These are phyloP conservation scores for Candida coquimbonensis DNA, from an alignment of 805 yeast species.

Conservation along the genomic window DNA sequence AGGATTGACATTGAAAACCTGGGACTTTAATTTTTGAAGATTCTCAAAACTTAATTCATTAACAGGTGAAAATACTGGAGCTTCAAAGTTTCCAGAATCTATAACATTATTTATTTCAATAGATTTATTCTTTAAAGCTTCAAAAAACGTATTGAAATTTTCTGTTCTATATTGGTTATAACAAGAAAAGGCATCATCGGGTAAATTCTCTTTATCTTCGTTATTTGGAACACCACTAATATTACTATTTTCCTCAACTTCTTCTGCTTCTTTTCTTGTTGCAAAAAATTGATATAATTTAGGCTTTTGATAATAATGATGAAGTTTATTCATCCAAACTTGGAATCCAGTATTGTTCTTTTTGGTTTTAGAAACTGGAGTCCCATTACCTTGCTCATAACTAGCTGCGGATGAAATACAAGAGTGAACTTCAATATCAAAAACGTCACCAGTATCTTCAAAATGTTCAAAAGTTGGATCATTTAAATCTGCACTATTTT, in stretches of 20 bases:
- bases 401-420: slow-evolving; percentile 2
- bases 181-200: slow-evolving; percentile 11
- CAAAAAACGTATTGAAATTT: slow-evolving; percentile 6
- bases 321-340: slow-evolving; percentile 6
- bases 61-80: slow-evolving; percentile 11
- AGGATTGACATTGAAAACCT: slow-evolving; percentile 3
- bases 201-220: not conserved
- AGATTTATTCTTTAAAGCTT: not conserved
- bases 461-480: slow-evolving; percentile 1
- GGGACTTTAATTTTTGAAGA: slow-evolving; percentile 8
- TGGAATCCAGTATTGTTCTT: slow-evolving; percentile 4
- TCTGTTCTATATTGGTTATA: slow-evolving; percentile 13
- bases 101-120: not conserved
- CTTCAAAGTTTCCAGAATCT: not conserved
- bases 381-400: slow-evolving; percentile 3
- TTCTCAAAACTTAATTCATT: slow-evolving; percentile 13
- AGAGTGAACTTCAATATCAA: not conserved
- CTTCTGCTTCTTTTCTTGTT: not conserved
- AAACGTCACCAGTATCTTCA: not conserved
- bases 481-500: slow-evolving; percentile 3
- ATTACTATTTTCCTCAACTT: not conserved
- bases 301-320: not conserved
- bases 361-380: slow-evolving; percentile 8
- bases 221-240: not conserved
- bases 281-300: not conserved